Percentiles rank a stretch among this genome's conserved stretches.
Conservation (phyloP, 306 rosid species). For the Castanopsis chinensis region DNA sequence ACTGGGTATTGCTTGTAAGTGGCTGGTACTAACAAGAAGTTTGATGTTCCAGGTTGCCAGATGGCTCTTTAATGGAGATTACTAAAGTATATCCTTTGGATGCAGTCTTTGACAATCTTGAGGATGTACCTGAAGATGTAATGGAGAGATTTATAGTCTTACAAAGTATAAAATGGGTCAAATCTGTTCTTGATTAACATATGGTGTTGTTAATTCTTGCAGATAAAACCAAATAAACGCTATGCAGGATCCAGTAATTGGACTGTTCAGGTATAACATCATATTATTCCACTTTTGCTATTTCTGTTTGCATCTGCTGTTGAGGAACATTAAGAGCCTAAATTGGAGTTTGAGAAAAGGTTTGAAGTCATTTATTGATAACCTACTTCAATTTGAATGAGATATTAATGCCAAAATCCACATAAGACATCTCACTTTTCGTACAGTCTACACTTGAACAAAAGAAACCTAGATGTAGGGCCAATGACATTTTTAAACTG, state of each 20-base stretch:
- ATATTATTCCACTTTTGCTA: not conserved
- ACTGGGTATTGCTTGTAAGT: conserved; percentile 2
- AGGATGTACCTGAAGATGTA: conserved; percentile 97
- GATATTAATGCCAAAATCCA: not conserved
- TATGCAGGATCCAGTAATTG: conserved; percentile 86
- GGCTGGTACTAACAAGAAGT: conserved; percentile 22
- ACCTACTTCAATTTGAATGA: too few species aligned
- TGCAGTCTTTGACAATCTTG: conserved; percentile 83
- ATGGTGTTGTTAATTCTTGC: conserved; percentile 8
- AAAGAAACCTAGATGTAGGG: not conserved
- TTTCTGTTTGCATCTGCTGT: not conserved
- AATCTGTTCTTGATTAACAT: not conserved
- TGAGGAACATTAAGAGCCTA: not conserved
- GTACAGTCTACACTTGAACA: not conserved
- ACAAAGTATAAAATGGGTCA: not conserved
- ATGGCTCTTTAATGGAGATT: conserved; percentile 91
- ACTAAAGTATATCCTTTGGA: conserved; percentile 89
- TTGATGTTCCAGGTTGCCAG: conserved; percentile 63
- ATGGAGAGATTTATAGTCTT: conserved; percentile 22
- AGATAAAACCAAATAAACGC: conserved; percentile 89
- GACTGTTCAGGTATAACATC: conserved; percentile 77
- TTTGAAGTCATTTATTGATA: not conserved
- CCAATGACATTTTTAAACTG: not conserved
- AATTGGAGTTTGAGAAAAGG: not conserved
- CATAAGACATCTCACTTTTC: not conserved